Conservation (phyloP, 257 asterid species). For the Nicotiana tabacum region DNA sequence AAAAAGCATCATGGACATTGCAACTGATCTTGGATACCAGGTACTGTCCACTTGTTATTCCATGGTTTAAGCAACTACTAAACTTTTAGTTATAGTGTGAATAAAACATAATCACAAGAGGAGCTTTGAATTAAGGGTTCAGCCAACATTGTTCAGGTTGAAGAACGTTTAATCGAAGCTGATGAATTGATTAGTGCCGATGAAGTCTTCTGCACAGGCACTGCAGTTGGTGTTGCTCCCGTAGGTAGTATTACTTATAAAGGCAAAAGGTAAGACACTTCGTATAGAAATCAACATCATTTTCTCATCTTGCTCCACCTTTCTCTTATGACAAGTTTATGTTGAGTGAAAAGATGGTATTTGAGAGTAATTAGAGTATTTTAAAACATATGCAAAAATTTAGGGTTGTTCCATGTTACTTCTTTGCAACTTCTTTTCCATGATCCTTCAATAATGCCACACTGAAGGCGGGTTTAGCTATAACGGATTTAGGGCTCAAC, state of each 20-base stretch:
- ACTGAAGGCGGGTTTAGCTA: no score
- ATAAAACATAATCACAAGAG: neutral
- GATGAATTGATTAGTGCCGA: neutral
- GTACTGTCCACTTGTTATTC: slow-evolving; percentile 15
- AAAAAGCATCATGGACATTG: slow-evolving; percentile 72
- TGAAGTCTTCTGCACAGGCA: neutral
- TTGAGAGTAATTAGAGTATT: slow-evolving; percentile 39
- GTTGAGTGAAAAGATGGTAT: no score
- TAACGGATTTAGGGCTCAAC: no score
- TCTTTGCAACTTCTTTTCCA: no score
- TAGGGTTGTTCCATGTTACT: no score
- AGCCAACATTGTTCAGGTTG: slow-evolving; percentile 32
- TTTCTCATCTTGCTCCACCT: neutral
- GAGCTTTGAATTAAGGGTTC: neutral
- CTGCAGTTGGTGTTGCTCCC: slow-evolving; percentile 45
- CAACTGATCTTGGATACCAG: slow-evolving; percentile 48
- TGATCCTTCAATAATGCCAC: no score
- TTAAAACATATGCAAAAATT: no score
- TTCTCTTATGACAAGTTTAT: no score
- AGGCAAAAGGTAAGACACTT: slow-evolving; percentile 1
- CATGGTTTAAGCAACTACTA: neutral
- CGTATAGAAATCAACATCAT: no score
- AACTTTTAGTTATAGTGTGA: neutral
- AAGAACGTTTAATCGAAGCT: slow-evolving; percentile 11
- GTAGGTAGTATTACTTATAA: slow-evolving; percentile 62